These are phyloP conservation scores for Bacterosira constricta DNA, from an alignment of 108 stramenopile species.

Conservation along the genomic window DNA sequence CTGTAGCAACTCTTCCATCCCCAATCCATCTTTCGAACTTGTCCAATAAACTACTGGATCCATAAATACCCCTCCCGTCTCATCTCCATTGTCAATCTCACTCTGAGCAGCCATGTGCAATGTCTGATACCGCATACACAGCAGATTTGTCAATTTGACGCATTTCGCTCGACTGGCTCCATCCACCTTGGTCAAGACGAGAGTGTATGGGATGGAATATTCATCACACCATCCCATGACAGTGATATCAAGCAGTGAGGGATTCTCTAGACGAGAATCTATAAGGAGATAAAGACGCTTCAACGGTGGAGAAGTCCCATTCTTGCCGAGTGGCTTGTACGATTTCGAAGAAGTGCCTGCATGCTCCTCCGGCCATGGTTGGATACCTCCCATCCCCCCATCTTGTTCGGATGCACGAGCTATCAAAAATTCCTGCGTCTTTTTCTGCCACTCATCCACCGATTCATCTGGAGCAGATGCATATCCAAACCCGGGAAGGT, in stretches of 20 bases:
- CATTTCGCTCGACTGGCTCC: slow-evolving; percentile 47
- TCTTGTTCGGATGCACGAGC: slow-evolving; percentile 14
- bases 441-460: slow-evolving; percentile 79
- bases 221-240: slow-evolving; percentile 89
- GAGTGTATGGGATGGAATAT: slow-evolving; percentile 69
- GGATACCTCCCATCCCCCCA: background rate
- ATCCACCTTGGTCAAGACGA: slow-evolving; percentile 88
- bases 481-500: slow-evolving; percentile 86
- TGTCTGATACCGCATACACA: slow-evolving; percentile 74
- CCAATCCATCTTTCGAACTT: slow-evolving; percentile 49
- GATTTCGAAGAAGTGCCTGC: background rate
- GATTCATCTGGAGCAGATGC: slow-evolving; percentile 66
- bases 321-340: slow-evolving; percentile 21
- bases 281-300: slow-evolving; percentile 71
- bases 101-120: slow-evolving; percentile 1
- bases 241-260: slow-evolving; percentile 56
- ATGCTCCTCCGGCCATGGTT: slow-evolving; percentile 13
- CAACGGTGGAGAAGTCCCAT: slow-evolving; percentile 38
- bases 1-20: slow-evolving; percentile 46
- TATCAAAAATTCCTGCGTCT: slow-evolving; percentile 76
- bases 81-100: slow-evolving; percentile 1
- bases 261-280: slow-evolving; percentile 67
- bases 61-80: slow-evolving; percentile 31
- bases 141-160: slow-evolving; percentile 70
- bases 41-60: slow-evolving; percentile 55